These are phyloP conservation scores for Rosa lucieae DNA, from an alignment of 306 rosid genomes.

Conservation along the genomic window DNA sequence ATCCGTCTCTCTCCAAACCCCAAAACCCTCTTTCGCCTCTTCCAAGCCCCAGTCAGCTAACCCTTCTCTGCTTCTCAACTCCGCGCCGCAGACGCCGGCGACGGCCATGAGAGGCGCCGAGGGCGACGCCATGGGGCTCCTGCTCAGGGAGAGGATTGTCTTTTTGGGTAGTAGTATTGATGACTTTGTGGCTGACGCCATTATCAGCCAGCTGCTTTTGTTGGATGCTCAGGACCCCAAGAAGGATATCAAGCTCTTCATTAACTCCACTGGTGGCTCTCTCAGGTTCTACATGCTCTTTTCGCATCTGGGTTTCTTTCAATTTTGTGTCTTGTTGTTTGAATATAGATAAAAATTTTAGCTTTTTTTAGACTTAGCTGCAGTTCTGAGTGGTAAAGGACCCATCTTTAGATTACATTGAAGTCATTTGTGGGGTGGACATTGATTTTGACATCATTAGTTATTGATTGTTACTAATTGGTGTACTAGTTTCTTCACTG, in stretches of 20 bases:
- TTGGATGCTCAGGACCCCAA: constrained; percentile 84
- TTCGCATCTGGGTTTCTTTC: constrained; percentile 8
- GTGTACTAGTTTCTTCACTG: neutral
- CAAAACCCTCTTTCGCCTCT: constrained; percentile 21
- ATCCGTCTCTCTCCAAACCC: constrained; percentile 16
- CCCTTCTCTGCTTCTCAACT: constrained; percentile 23
- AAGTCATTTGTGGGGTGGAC: neutral
- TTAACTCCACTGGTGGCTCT: constrained; percentile 87
- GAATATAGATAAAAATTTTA: neutral
- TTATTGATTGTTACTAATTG: neutral
- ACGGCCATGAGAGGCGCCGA: constrained; percentile 70
- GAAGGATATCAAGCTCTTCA: constrained; percentile 81
- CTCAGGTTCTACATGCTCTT: constrained; percentile 52
- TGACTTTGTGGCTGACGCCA: constrained; percentile 88
- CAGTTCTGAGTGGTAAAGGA: neutral
- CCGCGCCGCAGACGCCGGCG: constrained; percentile 57
- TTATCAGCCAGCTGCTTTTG: constrained; percentile 77
- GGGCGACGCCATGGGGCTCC: constrained; percentile 75
- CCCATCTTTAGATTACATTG: neutral
- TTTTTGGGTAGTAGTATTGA: constrained; percentile 78
- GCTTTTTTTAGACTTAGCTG: neutral
- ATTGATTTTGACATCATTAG: neutral
- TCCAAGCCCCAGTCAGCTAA: constrained; percentile 7
- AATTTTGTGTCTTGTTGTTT: neutral
- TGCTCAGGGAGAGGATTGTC: constrained; percentile 90